These are phyloP conservation scores for Tolypocladium album DNA, from an alignment of 2,329 filamentous ascomycete species.

Conservation along the genomic window DNA sequence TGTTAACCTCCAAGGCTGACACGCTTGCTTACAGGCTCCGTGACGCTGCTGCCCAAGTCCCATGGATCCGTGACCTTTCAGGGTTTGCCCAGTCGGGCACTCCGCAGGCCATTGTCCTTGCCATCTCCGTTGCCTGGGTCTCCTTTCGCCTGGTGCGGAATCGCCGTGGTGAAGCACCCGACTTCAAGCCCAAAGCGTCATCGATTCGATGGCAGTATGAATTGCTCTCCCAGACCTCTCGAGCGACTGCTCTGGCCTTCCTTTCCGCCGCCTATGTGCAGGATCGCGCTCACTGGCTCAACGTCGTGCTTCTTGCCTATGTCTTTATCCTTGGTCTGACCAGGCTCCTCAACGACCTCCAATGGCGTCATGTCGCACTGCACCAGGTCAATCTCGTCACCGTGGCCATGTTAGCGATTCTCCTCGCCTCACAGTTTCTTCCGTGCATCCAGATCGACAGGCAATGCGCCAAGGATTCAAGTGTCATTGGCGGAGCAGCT, in stretches of 20 bases:
- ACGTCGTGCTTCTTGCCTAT: conserved; percentile 26
- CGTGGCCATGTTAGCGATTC: conserved; percentile 22
- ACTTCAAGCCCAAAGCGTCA: conserved; percentile 21
- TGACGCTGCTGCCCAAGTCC: conserved; percentile 7
- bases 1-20: not conserved
- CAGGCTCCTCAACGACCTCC: conserved; percentile 27
- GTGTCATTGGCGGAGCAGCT: conserved; percentile 22
- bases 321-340: conserved; percentile 31
- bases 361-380: conserved; percentile 34
- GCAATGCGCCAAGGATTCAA: conserved; percentile 16
- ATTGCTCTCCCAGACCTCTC: conserved; percentile 27
- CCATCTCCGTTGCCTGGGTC: conserved; percentile 24
- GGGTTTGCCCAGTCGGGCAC: conserved; percentile 28
- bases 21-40: not conserved
- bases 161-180: conserved; percentile 12
- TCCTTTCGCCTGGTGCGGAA: conserved; percentile 21
- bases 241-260: conserved; percentile 28
- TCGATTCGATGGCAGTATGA: conserved; percentile 31
- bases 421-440: conserved; percentile 26
- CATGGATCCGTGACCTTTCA: conserved; percentile 29
- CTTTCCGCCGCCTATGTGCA: conserved; percentile 23
- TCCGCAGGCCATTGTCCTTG: conserved; percentile 25
- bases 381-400: conserved; percentile 38
- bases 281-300: conserved; percentile 23
- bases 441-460: conserved; percentile 30